Evolutionary conservation across 1,284 basidiomycete genomes (phyloP).

Genomic region (Ustilago sp.): DNA sequence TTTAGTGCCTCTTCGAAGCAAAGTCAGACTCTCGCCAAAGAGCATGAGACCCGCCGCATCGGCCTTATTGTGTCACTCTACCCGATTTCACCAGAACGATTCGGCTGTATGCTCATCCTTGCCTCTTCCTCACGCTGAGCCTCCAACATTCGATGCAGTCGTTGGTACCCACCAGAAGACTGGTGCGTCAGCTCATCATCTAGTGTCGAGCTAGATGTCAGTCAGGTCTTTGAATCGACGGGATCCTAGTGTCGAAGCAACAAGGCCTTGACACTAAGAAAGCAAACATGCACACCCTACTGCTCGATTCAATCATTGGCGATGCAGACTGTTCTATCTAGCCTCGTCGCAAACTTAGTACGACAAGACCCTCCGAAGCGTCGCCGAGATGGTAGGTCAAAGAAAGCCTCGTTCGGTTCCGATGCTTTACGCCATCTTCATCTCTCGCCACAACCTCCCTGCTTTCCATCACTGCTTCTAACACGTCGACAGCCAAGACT

Average conservation of each 20-base stretch:
- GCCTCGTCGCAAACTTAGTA: conserved; percentile 6
- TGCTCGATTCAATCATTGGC: background rate
- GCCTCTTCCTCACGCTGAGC: conserved; percentile 2
- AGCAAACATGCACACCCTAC: background rate
- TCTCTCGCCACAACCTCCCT: background rate
- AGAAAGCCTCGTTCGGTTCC: background rate
- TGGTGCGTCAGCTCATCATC: background rate
- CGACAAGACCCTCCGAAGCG: conserved; percentile 2
- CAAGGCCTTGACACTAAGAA: background rate
- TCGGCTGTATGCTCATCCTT: background rate
- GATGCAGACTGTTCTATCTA: conserved; percentile 3
- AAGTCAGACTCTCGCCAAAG: background rate
- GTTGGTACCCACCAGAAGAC: background rate
- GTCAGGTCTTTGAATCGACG: background rate
- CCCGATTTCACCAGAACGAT: background rate
- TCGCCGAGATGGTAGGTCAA: conserved; percentile 2
- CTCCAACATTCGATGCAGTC: background rate
- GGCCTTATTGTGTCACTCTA: background rate
- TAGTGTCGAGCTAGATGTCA: no score
- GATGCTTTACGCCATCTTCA: background rate
- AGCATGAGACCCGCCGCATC: no score
- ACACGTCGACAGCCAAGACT: no score
- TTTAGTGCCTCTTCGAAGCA: background rate
- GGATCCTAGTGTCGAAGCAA: background rate
- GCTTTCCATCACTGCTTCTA: no score